Percentiles rank a stretch among this genome's conserved stretches.
Evolutionary conservation across 768 basidiomycete genomes (phyloP).

Genomic region (Leucocoprinus sp.): DNA sequence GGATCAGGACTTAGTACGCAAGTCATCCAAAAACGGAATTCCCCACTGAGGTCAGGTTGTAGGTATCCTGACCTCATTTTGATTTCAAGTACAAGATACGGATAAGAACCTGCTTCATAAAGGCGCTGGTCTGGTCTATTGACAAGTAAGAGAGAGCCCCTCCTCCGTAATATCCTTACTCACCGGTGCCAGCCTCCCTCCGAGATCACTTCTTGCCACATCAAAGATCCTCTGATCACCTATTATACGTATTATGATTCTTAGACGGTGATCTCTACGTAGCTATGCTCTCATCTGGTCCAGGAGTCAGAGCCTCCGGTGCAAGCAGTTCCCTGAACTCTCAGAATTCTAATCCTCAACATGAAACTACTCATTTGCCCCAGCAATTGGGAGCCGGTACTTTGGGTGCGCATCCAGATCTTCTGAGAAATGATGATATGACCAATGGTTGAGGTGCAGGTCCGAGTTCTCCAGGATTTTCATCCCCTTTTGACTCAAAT

Average conservation of each 20-base stretch:
- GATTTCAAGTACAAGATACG: slow-evolving; percentile 9
- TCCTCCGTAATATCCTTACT: slow-evolving; percentile 18
- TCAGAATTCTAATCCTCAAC: slow-evolving; percentile 17
- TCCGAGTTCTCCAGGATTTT: not conserved
- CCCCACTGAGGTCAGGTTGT: slow-evolving; percentile 8
- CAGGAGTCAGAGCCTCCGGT: slow-evolving; percentile 25
- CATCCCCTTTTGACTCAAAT: slow-evolving; percentile 2
- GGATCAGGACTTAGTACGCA: slow-evolving; percentile 7
- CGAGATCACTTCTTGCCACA: slow-evolving; percentile 15
- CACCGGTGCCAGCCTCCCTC: slow-evolving; percentile 24
- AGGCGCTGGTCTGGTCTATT: slow-evolving; percentile 14
- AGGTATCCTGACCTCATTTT: slow-evolving; percentile 11
- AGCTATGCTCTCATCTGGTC: slow-evolving; percentile 25
- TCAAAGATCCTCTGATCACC: slow-evolving; percentile 3
- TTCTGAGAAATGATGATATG: not conserved
- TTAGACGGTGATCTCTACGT: slow-evolving; percentile 8
- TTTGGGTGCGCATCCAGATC: slow-evolving; percentile 16
- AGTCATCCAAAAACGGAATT: slow-evolving; percentile 9
- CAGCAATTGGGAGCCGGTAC: slow-evolving; percentile 17
- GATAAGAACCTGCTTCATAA: slow-evolving; percentile 14
- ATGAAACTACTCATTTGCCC: slow-evolving; percentile 17
- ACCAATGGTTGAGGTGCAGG: not conserved
- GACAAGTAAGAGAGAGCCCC: slow-evolving; percentile 6
- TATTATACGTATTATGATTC: slow-evolving; percentile 11
- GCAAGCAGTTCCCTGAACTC: slow-evolving; percentile 20